Evolutionary conservation across 2,329 filamentous ascomycete genomes (phyloP).

Genomic region (Aspergillus sergii): DNA sequence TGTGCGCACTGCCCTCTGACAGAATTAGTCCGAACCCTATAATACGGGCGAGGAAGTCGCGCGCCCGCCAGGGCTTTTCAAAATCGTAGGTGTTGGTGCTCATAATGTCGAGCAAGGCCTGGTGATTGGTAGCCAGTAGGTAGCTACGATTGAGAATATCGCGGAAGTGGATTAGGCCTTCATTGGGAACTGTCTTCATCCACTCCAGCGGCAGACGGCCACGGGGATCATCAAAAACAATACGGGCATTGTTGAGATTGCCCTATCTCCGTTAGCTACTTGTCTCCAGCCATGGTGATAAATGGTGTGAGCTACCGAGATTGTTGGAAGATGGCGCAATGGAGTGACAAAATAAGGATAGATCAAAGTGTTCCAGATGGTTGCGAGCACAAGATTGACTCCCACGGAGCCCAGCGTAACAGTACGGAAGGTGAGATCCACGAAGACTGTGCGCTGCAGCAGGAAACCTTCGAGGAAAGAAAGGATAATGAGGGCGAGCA

Average conservation of each 20-base stretch:
- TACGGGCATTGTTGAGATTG: conserved; percentile 24
- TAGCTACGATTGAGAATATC: conserved; percentile 47
- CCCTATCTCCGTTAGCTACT: conserved; percentile 22
- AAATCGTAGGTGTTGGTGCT: conserved; percentile 58
- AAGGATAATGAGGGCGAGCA: conserved; percentile 13
- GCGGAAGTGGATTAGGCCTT: conserved; percentile 58
- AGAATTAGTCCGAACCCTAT: conserved; percentile 56
- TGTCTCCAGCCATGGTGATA: background rate
- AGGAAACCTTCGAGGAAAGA: conserved; percentile 33
- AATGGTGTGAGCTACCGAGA: conserved; percentile 35
- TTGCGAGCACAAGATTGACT: conserved; percentile 28
- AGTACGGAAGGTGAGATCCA: conserved; percentile 27
- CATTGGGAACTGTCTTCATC: conserved; percentile 57
- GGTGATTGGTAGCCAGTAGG: conserved; percentile 36
- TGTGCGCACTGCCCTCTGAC: conserved; percentile 54
- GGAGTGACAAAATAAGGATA: conserved; percentile 56
- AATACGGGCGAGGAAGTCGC: conserved; percentile 51
- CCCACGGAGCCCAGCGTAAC: conserved; percentile 25
- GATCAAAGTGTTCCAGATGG: conserved; percentile 46
- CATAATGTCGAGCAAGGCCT: conserved; percentile 54
- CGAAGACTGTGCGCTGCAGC: conserved; percentile 30
- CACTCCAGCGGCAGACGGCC: conserved; percentile 42
- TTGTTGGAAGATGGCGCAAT: conserved; percentile 52
- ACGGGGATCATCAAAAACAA: conserved; percentile 38
- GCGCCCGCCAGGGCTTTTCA: conserved; percentile 51